phyloP scores from a whole-genome alignment of 2,329 filamentous ascomycete species.

The Ampelomyces quisqualis region DNA sequence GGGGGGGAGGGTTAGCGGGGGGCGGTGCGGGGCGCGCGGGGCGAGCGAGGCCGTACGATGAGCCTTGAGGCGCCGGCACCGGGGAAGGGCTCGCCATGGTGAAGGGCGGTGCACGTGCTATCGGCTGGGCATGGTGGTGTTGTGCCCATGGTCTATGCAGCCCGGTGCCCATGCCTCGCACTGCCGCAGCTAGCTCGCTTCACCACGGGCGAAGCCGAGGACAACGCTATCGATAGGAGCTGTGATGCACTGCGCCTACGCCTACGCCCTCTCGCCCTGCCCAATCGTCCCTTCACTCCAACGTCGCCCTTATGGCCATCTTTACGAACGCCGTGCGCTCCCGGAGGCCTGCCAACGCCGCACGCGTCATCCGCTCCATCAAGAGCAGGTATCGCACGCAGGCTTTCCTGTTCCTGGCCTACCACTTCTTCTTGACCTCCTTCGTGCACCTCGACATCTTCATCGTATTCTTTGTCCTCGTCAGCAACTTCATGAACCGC shows the following conservation, averaged over 20 bases:
- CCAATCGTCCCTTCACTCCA: conserved; percentile 4
- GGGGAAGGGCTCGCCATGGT: conserved; percentile 20
- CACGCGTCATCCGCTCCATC: conserved; percentile 32
- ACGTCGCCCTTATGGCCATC: conserved; percentile 15
- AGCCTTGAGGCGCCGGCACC: conserved; percentile 21
- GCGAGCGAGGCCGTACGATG: conserved; percentile 14
- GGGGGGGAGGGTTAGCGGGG: conserved; percentile 28
- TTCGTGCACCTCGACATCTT: conserved; percentile 37
- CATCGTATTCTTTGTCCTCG: conserved; percentile 38
- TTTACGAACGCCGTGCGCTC: conserved; percentile 18
- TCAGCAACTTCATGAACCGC: conserved; percentile 41
- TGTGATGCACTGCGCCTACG: too few species aligned
- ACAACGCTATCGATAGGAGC: conserved; percentile 13
- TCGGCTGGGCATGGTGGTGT: conserved; percentile 3
- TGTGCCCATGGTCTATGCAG: too few species aligned
- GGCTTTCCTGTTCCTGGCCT: conserved; percentile 36
- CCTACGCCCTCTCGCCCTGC: too few species aligned
- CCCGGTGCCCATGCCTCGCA: background rate
- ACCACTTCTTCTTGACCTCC: conserved; percentile 38
- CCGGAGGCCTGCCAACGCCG: conserved; percentile 17
- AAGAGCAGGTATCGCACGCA: conserved; percentile 33
- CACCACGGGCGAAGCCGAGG: too few species aligned
- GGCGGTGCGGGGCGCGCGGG: background rate
- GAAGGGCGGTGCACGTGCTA: conserved; percentile 6
- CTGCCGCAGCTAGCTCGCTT: too few species aligned